Conservation (phyloP, 768 basidiomycete genomes). For the Calocera cornea region DNA sequence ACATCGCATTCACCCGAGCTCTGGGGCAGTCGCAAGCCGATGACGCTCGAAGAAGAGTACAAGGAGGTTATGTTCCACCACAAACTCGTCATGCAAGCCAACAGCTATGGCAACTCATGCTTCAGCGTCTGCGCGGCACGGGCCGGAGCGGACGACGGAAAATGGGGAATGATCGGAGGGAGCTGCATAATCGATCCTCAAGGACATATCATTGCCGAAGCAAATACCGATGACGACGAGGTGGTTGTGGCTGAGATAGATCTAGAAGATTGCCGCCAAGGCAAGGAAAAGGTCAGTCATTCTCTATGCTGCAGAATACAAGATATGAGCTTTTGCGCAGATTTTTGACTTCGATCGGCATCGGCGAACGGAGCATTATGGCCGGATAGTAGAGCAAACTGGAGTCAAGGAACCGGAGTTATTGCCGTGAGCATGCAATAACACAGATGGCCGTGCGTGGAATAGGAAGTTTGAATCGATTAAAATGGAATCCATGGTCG, state of each 20-base stretch:
- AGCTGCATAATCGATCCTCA: slow-evolving; percentile 23
- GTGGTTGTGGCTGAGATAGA: slow-evolving; percentile 31
- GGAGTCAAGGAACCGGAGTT: slow-evolving; percentile 19
- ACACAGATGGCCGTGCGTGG: background rate
- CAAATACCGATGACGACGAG: slow-evolving; percentile 30
- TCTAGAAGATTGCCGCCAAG: slow-evolving; percentile 27
- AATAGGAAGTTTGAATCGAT: background rate
- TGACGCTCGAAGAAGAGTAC: slow-evolving; percentile 27
- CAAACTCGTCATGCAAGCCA: slow-evolving; percentile 23
- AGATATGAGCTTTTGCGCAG: background rate
- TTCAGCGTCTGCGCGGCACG: slow-evolving; percentile 23
- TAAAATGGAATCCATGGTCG: background rate
- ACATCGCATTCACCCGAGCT: slow-evolving; percentile 24
- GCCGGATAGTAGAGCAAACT: slow-evolving; percentile 14
- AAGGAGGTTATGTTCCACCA: slow-evolving; percentile 25
- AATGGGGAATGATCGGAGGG: slow-evolving; percentile 21
- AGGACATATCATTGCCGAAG: slow-evolving; percentile 23
- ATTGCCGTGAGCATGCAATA: background rate
- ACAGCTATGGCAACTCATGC: slow-evolving; percentile 24
- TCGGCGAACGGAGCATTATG: slow-evolving; percentile 21
- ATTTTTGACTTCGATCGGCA: slow-evolving; percentile 24
- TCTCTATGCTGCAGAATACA: background rate
- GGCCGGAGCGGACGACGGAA: slow-evolving; percentile 21
- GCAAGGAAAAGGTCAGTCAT: slow-evolving; percentile 17
- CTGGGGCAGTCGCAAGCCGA: slow-evolving; percentile 29